Base-by-base conservation (phyloP, 164 flowering plant species). In the Stephania japonica region DNA sequence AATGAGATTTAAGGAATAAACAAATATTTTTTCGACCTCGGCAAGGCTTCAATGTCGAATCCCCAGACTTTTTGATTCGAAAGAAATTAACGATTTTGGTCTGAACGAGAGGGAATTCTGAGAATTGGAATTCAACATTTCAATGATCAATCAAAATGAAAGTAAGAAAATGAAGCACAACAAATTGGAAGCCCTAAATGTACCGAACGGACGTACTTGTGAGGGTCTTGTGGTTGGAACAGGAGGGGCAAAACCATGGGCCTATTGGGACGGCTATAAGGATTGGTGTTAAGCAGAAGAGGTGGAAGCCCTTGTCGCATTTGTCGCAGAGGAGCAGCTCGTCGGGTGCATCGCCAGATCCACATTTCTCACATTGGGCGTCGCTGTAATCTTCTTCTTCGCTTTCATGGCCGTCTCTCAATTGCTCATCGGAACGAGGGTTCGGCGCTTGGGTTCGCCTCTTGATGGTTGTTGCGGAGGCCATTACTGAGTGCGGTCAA, bases 41-140 rank as follows among this genome's bases (percentile, higher is more conserved):
- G 56, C 16, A 72, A 1, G 72, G 73, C 62, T 81, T 81, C 53
- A 74, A 75, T 1, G 71, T 47, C 16, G 79, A 75, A 3, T 72
- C 78, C 0, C 85, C 59, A 18, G 86, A 70, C 73, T 88, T 80
- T 69, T 86, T 86, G 68, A 95, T 91, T 47, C 93, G 88, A 71
- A 95, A 95, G 81, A 95, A 95, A 81, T 95, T 97, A 9, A 90
- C 74, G 61, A 95, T 91, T 78, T 93, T 95, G n/a, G 99, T 95
- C 68, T 95, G 99, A 21, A 88, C 82, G 2, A 91, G 79, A 72
- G 98, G 96, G 73, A 95, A 91, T 23, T 80, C 98, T 95, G 89
- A 23, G 21, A 69, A 47, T 25, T 19, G 81, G 23, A 59, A 64
- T 26, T 72, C 65, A 73, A 44, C 68, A 67, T 62, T 56, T 13